Base-by-base conservation (phyloP, 108 stramenopile genomes). In the Schizochytrium sp. region DNA sequence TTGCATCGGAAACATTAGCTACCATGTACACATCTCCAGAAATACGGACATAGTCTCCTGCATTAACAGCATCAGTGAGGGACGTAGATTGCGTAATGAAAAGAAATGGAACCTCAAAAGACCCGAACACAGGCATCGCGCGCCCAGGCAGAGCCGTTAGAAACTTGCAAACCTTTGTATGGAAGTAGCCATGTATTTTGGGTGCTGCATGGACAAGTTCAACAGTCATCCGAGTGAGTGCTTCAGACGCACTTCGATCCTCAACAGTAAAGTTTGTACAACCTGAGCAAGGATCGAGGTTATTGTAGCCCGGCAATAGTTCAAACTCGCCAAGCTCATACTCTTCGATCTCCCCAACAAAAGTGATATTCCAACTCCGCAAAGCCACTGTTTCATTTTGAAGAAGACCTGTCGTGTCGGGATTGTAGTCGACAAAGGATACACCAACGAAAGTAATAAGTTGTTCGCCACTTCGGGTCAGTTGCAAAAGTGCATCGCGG, bases 321-420 rank as follows among this genome's bases (percentile, higher is more conserved):
- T 55, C 50, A 38, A 83, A 55, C 76, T 83, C 76, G 17, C 76
- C 76, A 40, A 83, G 50, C 53, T 83, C 76, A 53, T 83, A 55
- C 47, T 49, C 53, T 49, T 17, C 47, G 0, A 83, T 55, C 15
- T 55, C 76, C 38, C 50, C 47, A n/a, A 83, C 76, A 55, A 83
- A 83, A 10, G 53, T 55, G 55, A 83, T 83, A 53, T 83, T 49
- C 76, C 76, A 83, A 7, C 28, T 83, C 10, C 76, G 76, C 50
- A 17, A 83, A 0, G 53, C 53, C 49, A 83, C 13, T 5, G 53
- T 83, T 1, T 83, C 15, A 15, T 69, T 69, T 8, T 38, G 12
- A 5, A 69, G 15, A 15, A 69, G 64, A 15, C 64, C 64, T 7
- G 64, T 1, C 12, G 64, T 69, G 28, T 69, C 64, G 28, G 64